Evolutionary conservation across 257 asterid species (phyloP), one percentile per base, ranked within the genome.

Genomic region (Pogostemon cablin): DNA sequence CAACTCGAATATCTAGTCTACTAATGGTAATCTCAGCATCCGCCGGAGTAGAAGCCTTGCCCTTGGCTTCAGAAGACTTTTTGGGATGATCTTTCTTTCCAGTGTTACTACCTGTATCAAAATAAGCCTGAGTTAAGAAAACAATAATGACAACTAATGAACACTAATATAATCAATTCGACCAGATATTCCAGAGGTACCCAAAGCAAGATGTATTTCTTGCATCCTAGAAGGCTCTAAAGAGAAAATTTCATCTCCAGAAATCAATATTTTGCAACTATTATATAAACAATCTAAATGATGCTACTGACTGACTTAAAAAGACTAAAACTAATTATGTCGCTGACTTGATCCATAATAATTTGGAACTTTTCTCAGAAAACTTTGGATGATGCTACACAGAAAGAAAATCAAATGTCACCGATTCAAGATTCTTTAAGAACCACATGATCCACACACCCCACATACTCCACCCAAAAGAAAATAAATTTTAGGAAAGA

Each of bases 1-100:
- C 99, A 67, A 95, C 96, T 47, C 99, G 96, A 56, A 95, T 87
- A 73, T 95, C 95, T 32, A 95, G 85, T 81, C 99, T 83, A 75
- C 85, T 78, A 50, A 95, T 79, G 25, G 96, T 60, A 10, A 89
- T 80, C 62, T 88, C 96, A 58, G 86, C 72, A 66, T 87, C 91
- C 57, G 81, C 79, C 6, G 86, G 58, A 72, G 89, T 75, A 15
- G 91, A 58, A 72, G 37, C 81, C 80, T 88, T 86, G 40, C 86
- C 74, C 76, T 87, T 83, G 15, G 89, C 68, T 54, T 80, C 95
- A 65, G 86, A 85, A 77, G 95, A 79, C 81, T 88, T 88, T 79
- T 79, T 83, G 41, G 95, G 74, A 38, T 80, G 74, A 42, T 75
- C 96, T 77, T 88, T 88, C 81, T 85, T 88, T 35, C 84, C 67